Conservation (phyloP, 2,329 filamentous ascomycete species). For the Mycosphaerella sp. region DNA sequence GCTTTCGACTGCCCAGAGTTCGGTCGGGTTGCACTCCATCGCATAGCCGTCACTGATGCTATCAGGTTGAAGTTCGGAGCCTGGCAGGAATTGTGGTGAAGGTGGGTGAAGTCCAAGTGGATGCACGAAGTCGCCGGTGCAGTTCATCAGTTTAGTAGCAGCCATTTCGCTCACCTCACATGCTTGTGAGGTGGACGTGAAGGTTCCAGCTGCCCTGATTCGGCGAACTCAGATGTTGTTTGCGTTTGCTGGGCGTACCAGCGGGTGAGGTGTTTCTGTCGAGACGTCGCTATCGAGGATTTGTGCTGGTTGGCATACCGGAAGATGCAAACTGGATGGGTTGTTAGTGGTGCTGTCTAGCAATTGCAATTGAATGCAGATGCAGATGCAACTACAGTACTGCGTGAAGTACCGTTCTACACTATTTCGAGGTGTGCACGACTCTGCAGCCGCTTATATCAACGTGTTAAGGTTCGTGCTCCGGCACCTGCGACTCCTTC, state of each 20-base stretch:
- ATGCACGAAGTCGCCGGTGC: not conserved
- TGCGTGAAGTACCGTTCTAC: not conserved
- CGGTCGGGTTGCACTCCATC: constrained; percentile 1
- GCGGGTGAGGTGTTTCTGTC: not conserved
- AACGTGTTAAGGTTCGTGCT: constrained; percentile 1
- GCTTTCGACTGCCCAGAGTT: constrained; percentile 13
- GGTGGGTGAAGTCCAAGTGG: constrained; percentile 7
- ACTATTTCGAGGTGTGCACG: constrained; percentile 2
- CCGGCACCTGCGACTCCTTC: constrained; percentile 3
- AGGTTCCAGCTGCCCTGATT: not conserved
- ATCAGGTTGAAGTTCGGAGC: constrained; percentile 1
- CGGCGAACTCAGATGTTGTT: not conserved
- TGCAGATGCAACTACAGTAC: not conserved
- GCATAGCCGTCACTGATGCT: constrained; percentile 7
- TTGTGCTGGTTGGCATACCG: not conserved
- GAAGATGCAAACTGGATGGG: not conserved
- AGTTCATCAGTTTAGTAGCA: constrained; percentile 1
- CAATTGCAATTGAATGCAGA: not conserved
- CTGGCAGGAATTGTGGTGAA: not conserved
- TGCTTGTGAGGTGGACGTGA: not conserved
- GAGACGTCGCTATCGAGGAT: not conserved
- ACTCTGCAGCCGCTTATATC: not conserved
- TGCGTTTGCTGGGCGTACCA: not conserved
- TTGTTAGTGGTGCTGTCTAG: not conserved
- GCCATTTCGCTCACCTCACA: constrained; percentile 1